Evolutionary conservation across 2,329 filamentous ascomycete genomes (phyloP).

Genomic region (Calonectria honghensis): DNA sequence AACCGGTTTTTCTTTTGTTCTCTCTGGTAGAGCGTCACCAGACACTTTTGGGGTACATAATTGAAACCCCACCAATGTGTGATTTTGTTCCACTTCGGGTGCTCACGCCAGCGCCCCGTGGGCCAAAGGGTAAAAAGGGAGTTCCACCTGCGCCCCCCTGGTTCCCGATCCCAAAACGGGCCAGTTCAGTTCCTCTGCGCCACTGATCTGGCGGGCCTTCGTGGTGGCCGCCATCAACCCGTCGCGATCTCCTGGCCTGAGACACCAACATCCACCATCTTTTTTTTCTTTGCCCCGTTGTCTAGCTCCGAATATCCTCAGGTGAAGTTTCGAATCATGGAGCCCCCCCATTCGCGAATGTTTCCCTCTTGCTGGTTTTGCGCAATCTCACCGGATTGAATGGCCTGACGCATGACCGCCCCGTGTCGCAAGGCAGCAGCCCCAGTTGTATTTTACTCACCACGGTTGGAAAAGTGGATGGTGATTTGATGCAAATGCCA

Average conservation of each 20-base stretch:
- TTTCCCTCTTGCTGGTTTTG: not conserved
- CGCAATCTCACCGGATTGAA: not conserved
- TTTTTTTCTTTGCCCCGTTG: not conserved
- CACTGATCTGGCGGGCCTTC: not conserved
- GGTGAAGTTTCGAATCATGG: not conserved
- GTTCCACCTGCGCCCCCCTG: not conserved
- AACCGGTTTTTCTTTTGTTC: not conserved
- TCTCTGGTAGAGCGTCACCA: not conserved
- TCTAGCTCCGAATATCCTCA: not conserved
- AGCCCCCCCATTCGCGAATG: not conserved
- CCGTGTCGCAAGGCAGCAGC: not conserved
- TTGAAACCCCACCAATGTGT: not conserved
- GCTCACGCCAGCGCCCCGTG: not conserved
- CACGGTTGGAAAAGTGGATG: not conserved
- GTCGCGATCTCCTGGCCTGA: not conserved
- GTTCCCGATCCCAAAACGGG: not conserved
- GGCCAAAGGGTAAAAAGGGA: constrained; percentile 7
- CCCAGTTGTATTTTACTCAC: not conserved
- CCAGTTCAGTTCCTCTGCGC: not conserved
- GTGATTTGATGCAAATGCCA: constrained; percentile 4
- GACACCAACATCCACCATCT: not conserved
- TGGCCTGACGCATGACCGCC: not conserved
- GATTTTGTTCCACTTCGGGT: not conserved
- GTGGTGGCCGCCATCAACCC: not conserved
- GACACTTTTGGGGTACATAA: not conserved